Evolutionary conservation across 805 yeast species (phyloP), one percentile per base, ranked within the genome.

Genomic region (Debaryomyces prosopidis): DNA sequence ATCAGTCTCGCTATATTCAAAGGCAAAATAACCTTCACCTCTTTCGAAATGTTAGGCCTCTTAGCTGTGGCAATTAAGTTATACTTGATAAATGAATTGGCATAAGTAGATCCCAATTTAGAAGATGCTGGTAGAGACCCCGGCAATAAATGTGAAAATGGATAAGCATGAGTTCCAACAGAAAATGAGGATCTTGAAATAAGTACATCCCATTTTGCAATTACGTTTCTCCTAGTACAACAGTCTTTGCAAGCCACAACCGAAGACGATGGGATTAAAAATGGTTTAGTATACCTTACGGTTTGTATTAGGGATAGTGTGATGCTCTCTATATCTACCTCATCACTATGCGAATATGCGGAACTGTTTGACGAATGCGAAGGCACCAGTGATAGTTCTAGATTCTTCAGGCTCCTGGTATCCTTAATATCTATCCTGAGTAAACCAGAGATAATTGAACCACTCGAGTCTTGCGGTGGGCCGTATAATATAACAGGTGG

Each of bases 401-500:
- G 15, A 33, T 17, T 19, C 15, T 39, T 26, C 9, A 38, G 20
- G 8, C 11, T 23, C 32, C 39, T 41, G 12, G 17, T 36, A n/a
- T 20, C 41, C 23, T 41, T 36, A 38, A 63, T 55, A 4, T 64
- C 64, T 12, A 94, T 66, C 31, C 77, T 76, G 39, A 94, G 67
- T 8, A 89, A 71, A 0, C 99, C 99, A 28, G 90, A 81, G 28
- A 94, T 69, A 18, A 92, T 75, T 4, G 96, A 86, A 1, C 99
- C 99, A 0, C 95, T 76, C 1, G 94, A 82, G 47, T 88, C 94
- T 7, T 67, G 63, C 2, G 91, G 86, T 0, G 77, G 66, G 0
- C 99, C 99, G 59, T 87, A 92, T 44, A 94, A 68, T 38, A 89
- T 80, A 32, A 91, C 76, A 0, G 99, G 99, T 1, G 98, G 98